phyloP scores from a whole-genome alignment of 2,329 filamentous ascomycete species.

The Penicillium occitanis region DNA sequence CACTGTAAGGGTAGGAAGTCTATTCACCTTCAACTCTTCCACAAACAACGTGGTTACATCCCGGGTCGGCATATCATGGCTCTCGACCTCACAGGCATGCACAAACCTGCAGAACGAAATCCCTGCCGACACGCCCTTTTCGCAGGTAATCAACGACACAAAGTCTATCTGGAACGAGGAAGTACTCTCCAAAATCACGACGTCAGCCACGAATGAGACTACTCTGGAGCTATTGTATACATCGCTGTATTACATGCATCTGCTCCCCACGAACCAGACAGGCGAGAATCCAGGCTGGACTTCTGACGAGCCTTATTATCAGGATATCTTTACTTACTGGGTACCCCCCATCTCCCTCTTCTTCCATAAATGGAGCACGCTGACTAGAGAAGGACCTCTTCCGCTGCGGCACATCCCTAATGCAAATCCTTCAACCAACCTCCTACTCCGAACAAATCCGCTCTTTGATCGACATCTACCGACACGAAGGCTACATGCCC shows the following conservation, averaged over 20 bases:
- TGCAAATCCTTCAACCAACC: constrained; percentile 66
- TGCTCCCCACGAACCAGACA: constrained; percentile 72
- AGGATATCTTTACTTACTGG: constrained; percentile 72
- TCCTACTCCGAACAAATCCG: constrained; percentile 67
- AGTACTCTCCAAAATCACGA: constrained; percentile 69
- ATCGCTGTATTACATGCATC: constrained; percentile 68
- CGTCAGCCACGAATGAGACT: constrained; percentile 61
- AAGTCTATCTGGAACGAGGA: constrained; percentile 62
- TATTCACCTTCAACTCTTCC: constrained; percentile 56
- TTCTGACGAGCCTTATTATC: constrained; percentile 66
- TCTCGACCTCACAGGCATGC: constrained; percentile 69
- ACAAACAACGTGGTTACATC: constrained; percentile 47
- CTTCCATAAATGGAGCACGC: constrained; percentile 42
- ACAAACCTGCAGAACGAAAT: constrained; percentile 67
- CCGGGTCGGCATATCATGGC: constrained; percentile 66
- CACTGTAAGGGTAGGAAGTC: constrained; percentile 40
- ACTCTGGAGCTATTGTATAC: constrained; percentile 65
- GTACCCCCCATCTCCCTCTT: constrained; percentile 49
- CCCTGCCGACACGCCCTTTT: constrained; percentile 63
- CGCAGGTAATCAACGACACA: constrained; percentile 53
- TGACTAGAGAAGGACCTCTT: constrained; percentile 57
- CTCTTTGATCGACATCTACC: constrained; percentile 70
- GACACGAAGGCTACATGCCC: constrained; percentile 67
- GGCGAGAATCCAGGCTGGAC: constrained; percentile 69
- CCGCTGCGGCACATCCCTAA: constrained; percentile 65